Conservation (phyloP, 208 protist genomes). For the Crithidia brevicula region DNA sequence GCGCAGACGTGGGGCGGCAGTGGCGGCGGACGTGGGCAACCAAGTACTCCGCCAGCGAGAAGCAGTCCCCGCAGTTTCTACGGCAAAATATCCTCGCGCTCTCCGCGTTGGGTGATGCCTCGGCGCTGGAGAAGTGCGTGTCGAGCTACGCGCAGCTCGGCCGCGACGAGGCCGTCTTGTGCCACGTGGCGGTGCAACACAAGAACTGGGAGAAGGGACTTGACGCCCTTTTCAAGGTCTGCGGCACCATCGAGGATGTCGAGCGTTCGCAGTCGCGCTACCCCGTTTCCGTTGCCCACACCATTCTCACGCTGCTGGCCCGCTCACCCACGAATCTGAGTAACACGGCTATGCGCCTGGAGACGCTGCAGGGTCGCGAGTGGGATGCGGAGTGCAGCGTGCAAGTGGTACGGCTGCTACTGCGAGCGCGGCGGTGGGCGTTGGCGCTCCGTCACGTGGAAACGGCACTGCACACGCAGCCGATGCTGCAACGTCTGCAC, state of each 20-base stretch:
- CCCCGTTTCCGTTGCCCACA: conserved; percentile 34
- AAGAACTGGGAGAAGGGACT: conserved; percentile 59
- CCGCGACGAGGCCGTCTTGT: conserved; percentile 36
- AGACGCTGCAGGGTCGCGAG: conserved; percentile 23
- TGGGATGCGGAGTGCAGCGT: conserved; percentile 55
- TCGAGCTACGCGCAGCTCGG: conserved; percentile 11
- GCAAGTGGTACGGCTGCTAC: conserved; percentile 55
- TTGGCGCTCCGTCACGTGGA: conserved; percentile 52
- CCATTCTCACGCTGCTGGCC: conserved; percentile 47
- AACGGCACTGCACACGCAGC: conserved; percentile 38
- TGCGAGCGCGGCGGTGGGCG: conserved; percentile 65
- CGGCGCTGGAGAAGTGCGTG: conserved; percentile 27
- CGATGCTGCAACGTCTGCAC: conserved; percentile 23
- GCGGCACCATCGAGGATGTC: conserved; percentile 25
- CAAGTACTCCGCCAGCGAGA: conserved; percentile 29
- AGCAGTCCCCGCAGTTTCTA: conserved; percentile 30
- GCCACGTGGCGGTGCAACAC: conserved; percentile 50
- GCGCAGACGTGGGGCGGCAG: conserved; percentile 47
- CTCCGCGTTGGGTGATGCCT: conserved; percentile 42
- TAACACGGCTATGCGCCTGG: conserved; percentile 68
- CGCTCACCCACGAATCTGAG: conserved; percentile 66
- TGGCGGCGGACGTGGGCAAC: conserved; percentile 55
- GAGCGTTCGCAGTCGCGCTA: conserved; percentile 16
- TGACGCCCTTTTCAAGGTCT: conserved; percentile 29
- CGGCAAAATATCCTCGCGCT: conserved; percentile 53